Conservation (phyloP, 2,329 filamentous ascomycete genomes). For the Xenosphaeropsis pyriputrescens region DNA sequence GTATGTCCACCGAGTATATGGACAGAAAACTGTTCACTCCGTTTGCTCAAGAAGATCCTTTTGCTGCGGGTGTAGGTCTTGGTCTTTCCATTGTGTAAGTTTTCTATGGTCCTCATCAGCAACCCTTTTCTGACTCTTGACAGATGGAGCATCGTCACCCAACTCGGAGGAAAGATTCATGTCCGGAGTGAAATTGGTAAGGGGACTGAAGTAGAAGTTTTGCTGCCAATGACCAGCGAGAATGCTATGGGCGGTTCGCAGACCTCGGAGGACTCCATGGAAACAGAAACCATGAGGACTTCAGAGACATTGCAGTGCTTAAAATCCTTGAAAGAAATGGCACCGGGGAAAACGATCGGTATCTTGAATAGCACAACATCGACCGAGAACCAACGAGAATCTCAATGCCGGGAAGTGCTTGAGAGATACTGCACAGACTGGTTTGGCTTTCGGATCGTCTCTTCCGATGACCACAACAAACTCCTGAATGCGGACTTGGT, state of each 20-base stretch:
- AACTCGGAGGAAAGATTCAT: constrained; percentile 43
- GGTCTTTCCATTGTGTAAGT: constrained; percentile 48
- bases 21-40: constrained; percentile 40
- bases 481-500: constrained; percentile 6
- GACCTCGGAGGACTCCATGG: background rate
- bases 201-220: constrained; percentile 38
- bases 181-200: constrained; percentile 35
- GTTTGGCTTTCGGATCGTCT: constrained; percentile 11
- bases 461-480: background rate
- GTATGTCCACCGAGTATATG: constrained; percentile 45
- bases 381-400: background rate
- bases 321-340: constrained; percentile 4
- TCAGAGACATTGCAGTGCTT: constrained; percentile 6
- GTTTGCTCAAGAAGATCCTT: constrained; percentile 43
- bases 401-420: background rate
- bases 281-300: constrained; percentile 1
- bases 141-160: constrained; percentile 33
- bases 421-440: constrained; percentile 13
- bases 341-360: constrained; percentile 6
- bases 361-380: constrained; percentile 2
- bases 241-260: background rate
- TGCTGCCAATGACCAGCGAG: constrained; percentile 19
- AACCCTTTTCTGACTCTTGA: background rate
- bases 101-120: background rate
- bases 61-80: constrained; percentile 44